Conservation (phyloP, 78 protist species). For the Chrysochromulina tobinii region DNA sequence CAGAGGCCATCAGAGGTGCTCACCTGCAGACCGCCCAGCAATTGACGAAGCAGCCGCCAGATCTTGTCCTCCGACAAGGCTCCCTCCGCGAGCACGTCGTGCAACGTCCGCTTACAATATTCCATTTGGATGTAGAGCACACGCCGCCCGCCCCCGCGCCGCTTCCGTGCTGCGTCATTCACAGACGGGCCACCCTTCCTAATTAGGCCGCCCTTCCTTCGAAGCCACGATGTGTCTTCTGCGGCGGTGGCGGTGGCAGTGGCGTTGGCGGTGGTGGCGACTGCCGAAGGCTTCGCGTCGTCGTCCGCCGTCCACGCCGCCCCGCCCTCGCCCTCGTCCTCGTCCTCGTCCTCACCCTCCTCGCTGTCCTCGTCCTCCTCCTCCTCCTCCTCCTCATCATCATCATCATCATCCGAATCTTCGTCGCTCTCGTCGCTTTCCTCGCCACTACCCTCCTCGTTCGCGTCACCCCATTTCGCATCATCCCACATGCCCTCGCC, state of each 20-base stretch:
- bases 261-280: no score
- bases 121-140: slow-evolving; percentile 49
- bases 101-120: slow-evolving; percentile 38
- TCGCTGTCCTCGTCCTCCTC: neutral
- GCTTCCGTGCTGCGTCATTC: no score
- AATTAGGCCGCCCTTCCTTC: no score
- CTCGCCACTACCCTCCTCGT: neutral
- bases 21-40: slow-evolving; percentile 8
- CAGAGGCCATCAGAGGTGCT: no score
- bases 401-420: no score
- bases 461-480: neutral
- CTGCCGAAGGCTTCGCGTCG: neutral
- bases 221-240: no score
- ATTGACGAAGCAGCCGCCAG: neutral
- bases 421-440: neutral
- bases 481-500: neutral
- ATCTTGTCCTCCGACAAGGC: neutral
- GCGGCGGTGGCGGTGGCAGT: no score
- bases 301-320: neutral
- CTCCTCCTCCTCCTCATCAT: neutral
- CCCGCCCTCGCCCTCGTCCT: neutral
- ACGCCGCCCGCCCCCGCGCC: neutral
- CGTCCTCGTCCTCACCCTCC: neutral
- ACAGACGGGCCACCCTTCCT: no score
- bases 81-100: slow-evolving; percentile 2